Conservation (phyloP, 805 yeast species). For the Saturnispora saitoi region DNA sequence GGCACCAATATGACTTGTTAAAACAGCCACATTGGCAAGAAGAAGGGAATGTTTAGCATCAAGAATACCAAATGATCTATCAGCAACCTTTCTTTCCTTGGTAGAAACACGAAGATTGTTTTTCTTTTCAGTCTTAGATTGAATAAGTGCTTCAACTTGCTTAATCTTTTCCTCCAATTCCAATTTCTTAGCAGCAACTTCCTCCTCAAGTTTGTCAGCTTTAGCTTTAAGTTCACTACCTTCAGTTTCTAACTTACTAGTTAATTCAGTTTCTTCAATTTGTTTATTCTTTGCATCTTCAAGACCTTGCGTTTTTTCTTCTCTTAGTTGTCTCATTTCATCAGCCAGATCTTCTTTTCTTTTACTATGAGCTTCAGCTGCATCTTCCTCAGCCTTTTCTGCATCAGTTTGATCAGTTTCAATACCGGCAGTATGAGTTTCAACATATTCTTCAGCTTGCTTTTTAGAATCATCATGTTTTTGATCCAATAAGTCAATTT, state of each 20-base stretch:
- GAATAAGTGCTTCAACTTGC: constrained; percentile 33
- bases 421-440: constrained; percentile 34
- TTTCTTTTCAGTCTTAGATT: constrained; percentile 34
- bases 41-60: constrained; percentile 31
- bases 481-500: constrained; percentile 19
- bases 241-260: constrained; percentile 31
- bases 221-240: constrained; percentile 31
- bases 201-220: constrained; percentile 31
- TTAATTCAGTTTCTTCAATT: constrained; percentile 22
- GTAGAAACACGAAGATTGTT: constrained; percentile 19
- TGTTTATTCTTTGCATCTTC: constrained; percentile 27
- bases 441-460: constrained; percentile 32
- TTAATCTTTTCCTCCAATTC: constrained; percentile 26
- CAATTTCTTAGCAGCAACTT: constrained; percentile 34
- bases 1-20: constrained; percentile 36
- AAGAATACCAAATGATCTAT: constrained; percentile 28
- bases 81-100: constrained; percentile 34
- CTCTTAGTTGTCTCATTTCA: constrained; percentile 38
- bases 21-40: constrained; percentile 30
- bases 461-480: constrained; percentile 24
- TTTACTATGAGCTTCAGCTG: constrained; percentile 37
- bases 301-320: constrained; percentile 23
- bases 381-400: constrained; percentile 37
- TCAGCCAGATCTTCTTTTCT: constrained; percentile 36
- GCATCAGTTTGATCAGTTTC: constrained; percentile 37